Evolutionary conservation across 805 yeast genomes (phyloP), one percentile per base, ranked within the genome.

Genomic region (Wickerhamiella shivajii): DNA sequence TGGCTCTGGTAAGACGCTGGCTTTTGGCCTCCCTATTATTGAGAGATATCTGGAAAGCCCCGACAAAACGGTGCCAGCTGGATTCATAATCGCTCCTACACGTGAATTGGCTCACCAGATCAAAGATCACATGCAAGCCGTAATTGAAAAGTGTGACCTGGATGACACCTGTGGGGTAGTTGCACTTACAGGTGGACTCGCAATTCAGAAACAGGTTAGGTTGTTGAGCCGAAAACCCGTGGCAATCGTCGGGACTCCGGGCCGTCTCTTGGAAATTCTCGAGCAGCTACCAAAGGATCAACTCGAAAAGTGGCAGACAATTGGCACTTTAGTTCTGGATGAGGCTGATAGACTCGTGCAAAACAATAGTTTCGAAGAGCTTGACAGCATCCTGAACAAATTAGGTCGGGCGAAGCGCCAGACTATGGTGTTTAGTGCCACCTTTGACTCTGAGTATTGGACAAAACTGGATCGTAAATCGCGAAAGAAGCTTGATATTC

Each of bases 51-150:
- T 37, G 16, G 24, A 28, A 16, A 12, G 21, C 16, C 11, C 29
- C 44, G 11, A 52, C 54, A 40, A 39, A 11, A 36, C 27, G 27
- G 22, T 34, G 5, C 45, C 42, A 2, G 44, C 31, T 27, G 97
- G 84, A 4, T 60, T 90, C 9, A 69, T 90, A 18, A 78, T 90
- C 49, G 77, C 94, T 0, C 99, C 99, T 20, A 90, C 99, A 0
- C 69, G 99, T 63, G 99, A 90, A 54, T 66, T 90, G 47, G 97
- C 94, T 0, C 87, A 78, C 43, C 99, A 90, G 58, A 95, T 90
- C 31, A 72, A 74, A 25, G 71, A 76, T 39, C 97, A 90, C 58
- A 53, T 90, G 42, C 51, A 67, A 2, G 60, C 64, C 5, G 28
- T 46, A 4, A 27, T 46, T n/a, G 34, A 40, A 1, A 18, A 25